Percentiles rank a stretch among this genome's conserved stretches.
Conservation (phyloP, 139 green algal species). For the Chlamydomonas sp. region DNA sequence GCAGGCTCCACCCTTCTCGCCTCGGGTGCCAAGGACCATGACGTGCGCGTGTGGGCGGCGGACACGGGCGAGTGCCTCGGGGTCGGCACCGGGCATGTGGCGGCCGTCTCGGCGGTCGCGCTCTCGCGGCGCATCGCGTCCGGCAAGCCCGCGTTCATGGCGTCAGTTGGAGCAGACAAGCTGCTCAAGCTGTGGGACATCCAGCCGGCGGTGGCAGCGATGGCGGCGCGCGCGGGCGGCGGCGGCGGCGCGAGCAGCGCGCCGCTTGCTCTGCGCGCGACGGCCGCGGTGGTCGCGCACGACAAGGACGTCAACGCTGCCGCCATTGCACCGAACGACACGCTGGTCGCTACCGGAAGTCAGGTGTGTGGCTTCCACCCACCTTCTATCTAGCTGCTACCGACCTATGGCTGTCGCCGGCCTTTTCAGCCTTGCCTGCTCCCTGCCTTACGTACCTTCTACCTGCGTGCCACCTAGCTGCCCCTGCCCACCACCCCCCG, state of each 20-base stretch:
- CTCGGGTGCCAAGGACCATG: slow-evolving; percentile 80
- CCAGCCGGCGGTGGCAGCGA: neutral
- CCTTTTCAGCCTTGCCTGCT: no score
- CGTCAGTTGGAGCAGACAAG: slow-evolving; percentile 75
- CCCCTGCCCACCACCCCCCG: no score
- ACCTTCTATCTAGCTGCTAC: no score
- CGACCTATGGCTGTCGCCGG: no score
- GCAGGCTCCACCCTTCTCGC: slow-evolving; percentile 1
- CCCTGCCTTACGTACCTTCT: no score
- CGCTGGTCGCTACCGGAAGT: slow-evolving; percentile 63
- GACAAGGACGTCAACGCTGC: slow-evolving; percentile 97
- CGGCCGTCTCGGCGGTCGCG: slow-evolving; percentile 72
- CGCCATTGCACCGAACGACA: slow-evolving; percentile 74
- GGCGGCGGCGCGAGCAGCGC: neutral
- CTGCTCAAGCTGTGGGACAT: slow-evolving; percentile 83
- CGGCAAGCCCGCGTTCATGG: slow-evolving; percentile 42
- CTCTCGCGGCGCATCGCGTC: slow-evolving; percentile 35
- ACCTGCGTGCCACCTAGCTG: no score
- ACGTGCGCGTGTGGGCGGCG: slow-evolving; percentile 70
- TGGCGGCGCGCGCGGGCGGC: neutral
- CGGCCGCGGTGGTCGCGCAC: slow-evolving; percentile 78
- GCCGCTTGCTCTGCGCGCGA: slow-evolving; percentile 32
- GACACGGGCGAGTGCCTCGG: slow-evolving; percentile 44
- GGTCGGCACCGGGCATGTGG: slow-evolving; percentile 72
- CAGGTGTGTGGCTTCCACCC: slow-evolving; percentile 86